Conservation (phyloP, 106 monocot genomes). For the Gastrodia elata region DNA sequence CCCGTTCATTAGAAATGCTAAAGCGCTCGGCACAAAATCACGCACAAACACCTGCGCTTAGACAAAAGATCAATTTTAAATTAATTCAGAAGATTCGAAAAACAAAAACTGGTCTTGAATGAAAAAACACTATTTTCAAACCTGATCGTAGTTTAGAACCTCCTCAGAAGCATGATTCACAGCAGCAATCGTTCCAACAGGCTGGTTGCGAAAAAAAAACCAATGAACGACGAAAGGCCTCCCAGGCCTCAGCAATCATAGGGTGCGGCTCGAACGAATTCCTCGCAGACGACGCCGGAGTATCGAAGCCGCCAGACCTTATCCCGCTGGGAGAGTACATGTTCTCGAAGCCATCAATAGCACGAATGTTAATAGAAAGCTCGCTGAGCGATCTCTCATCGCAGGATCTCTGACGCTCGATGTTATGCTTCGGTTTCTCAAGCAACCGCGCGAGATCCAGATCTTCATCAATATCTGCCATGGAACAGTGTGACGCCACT, state of each 20-base stretch:
- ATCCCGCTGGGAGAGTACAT: conserved; percentile 29
- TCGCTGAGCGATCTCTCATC: conserved; percentile 52
- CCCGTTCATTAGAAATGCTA: conserved; percentile 48
- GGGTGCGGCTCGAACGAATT: conserved; percentile 43
- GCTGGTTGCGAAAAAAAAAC: conserved; percentile 33
- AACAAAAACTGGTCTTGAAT: not conserved
- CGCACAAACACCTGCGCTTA: conserved; percentile 39
- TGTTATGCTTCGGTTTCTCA: conserved; percentile 37
- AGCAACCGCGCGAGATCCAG: conserved; percentile 25
- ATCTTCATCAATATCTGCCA: conserved; percentile 26
- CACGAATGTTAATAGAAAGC: conserved; percentile 35
- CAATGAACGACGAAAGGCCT: conserved; percentile 26
- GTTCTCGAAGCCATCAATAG: conserved; percentile 25
- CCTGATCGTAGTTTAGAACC: conserved; percentile 49
- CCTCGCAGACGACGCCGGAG: conserved; percentile 25
- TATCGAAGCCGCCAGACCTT: conserved; percentile 32
- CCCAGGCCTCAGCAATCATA: conserved; percentile 39
- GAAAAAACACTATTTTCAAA: not conserved
- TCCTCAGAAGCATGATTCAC: conserved; percentile 37
- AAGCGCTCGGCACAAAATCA: conserved; percentile 51
- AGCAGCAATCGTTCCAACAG: conserved; percentile 40
- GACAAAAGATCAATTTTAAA: not conserved
- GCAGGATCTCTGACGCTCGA: conserved; percentile 56
- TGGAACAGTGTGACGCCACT: conserved; percentile 16
- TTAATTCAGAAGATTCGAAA: too few relatives aligned